Conservation (phyloP, 768 basidiomycete genomes). For the Candolleomyces eurysporus region DNA sequence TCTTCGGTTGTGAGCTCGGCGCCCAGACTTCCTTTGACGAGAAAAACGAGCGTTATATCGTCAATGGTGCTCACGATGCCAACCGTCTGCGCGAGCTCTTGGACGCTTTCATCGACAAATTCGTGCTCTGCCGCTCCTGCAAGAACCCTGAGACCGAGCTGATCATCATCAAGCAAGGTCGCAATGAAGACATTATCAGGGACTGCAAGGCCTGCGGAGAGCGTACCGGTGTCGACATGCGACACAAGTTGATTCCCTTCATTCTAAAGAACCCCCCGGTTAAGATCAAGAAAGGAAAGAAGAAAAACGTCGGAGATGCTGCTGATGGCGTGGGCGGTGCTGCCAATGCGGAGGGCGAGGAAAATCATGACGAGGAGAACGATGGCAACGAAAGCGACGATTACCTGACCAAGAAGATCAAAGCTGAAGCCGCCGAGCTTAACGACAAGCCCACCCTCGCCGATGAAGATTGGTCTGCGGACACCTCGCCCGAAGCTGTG, state of each 20-base stretch:
- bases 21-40: slow-evolving; percentile 97
- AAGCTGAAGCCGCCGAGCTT: slow-evolving; percentile 81
- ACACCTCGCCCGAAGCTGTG: slow-evolving; percentile 87
- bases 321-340: slow-evolving; percentile 44
- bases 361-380: slow-evolving; percentile 19
- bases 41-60: slow-evolving; percentile 96
- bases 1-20: slow-evolving; percentile 97
- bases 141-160: slow-evolving; percentile 99
- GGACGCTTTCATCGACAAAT: slow-evolving; percentile 97
- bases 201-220: slow-evolving; percentile 99
- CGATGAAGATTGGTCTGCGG: slow-evolving; percentile 88
- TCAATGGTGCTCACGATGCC: slow-evolving; percentile 95
- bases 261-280: slow-evolving; percentile 97
- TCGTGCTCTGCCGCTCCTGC: slow-evolving; percentile 95
- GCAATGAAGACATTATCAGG: slow-evolving; percentile 81
- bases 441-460: slow-evolving; percentile 57
- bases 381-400: slow-evolving; percentile 81
- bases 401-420: slow-evolving; percentile 86
- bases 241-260: slow-evolving; percentile 94
- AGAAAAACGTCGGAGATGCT: slow-evolving; percentile 53
- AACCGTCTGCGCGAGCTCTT: slow-evolving; percentile 91
- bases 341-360: slow-evolving; percentile 40
- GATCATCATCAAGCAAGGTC: slow-evolving; percentile 79
- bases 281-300: slow-evolving; percentile 74
- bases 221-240: slow-evolving; percentile 89